These are phyloP conservation scores for Colletotrichum chrysophilum DNA, from an alignment of 2,329 filamentous ascomycete species.

Conservation along the genomic window DNA sequence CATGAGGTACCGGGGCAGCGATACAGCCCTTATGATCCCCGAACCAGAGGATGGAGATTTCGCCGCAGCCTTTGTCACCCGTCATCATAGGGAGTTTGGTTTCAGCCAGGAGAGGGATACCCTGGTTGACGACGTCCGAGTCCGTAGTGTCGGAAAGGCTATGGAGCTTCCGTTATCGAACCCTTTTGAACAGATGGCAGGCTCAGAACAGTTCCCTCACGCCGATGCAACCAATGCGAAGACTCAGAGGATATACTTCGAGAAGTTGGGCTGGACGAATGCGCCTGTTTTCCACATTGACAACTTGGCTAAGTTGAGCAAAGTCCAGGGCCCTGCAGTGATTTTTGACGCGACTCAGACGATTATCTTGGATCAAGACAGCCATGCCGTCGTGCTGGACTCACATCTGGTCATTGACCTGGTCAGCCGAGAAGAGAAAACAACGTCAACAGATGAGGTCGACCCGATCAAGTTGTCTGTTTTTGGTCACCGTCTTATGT, in stretches of 20 bases:
- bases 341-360: constrained; percentile 77
- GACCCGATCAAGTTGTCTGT: constrained; percentile 77
- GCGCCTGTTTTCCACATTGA: not conserved
- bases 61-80: constrained; percentile 69
- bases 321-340: constrained; percentile 65
- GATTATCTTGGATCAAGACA: constrained; percentile 54
- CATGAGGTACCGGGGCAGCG: constrained; percentile 45
- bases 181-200: constrained; percentile 10
- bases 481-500: constrained; percentile 82
- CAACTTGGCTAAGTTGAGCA: not conserved
- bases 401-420: constrained; percentile 42
- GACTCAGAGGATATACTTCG: constrained; percentile 41
- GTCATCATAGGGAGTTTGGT: constrained; percentile 77
- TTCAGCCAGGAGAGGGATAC: constrained; percentile 53
- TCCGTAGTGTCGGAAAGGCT: constrained; percentile 20
- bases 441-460: constrained; percentile 64
- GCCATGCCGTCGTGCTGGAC: constrained; percentile 54
- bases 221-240: constrained; percentile 70
- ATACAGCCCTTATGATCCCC: constrained; percentile 43
- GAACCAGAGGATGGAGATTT: constrained; percentile 44
- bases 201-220: not conserved
- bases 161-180: not conserved
- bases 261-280: constrained; percentile 6
- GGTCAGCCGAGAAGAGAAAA: constrained; percentile 34
- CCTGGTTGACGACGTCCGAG: constrained; percentile 22